Evolutionary conservation across 805 yeast genomes (phyloP).

Genomic region (Zygosaccharomyces bailii): DNA sequence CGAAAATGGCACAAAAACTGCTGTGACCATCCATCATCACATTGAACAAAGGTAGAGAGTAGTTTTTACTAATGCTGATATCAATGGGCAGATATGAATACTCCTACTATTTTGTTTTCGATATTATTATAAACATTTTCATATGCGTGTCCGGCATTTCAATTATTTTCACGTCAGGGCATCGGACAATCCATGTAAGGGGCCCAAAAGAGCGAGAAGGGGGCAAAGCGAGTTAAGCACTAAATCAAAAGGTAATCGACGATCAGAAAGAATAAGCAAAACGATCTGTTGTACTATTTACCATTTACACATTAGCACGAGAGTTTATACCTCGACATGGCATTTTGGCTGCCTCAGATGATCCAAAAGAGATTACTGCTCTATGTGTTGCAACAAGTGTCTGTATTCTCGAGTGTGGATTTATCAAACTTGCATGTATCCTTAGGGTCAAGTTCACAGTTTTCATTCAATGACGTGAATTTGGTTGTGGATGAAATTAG

Average conservation of each 20-base stretch:
- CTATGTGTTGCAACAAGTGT: constrained; percentile 75
- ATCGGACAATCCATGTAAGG: neutral
- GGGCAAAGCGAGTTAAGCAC: neutral
- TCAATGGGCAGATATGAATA: too few relatives aligned
- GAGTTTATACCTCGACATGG: constrained; percentile 24
- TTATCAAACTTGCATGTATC: constrained; percentile 79
- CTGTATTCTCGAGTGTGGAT: constrained; percentile 78
- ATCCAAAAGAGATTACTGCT: constrained; percentile 77
- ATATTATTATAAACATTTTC: too few relatives aligned
- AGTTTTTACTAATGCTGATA: too few relatives aligned
- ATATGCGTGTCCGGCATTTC: neutral
- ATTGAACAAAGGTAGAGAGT: too few relatives aligned
- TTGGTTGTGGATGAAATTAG: constrained; percentile 68
- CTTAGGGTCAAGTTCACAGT: constrained; percentile 52
- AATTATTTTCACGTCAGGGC: neutral
- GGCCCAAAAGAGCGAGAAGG: neutral
- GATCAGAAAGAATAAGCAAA: too few relatives aligned
- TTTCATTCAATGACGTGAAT: constrained; percentile 56
- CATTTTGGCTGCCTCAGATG: constrained; percentile 77
- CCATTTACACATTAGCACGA: too few relatives aligned
- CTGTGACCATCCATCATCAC: too few relatives aligned
- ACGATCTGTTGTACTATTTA: too few relatives aligned
- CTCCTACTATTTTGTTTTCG: too few relatives aligned
- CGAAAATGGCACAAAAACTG: too few relatives aligned
- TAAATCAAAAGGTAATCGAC: too few relatives aligned